Evolutionary conservation across 371 early-diverging fungal species (phyloP), one percentile per base, ranked within the genome.

Genomic region (Globomyces sp.): DNA sequence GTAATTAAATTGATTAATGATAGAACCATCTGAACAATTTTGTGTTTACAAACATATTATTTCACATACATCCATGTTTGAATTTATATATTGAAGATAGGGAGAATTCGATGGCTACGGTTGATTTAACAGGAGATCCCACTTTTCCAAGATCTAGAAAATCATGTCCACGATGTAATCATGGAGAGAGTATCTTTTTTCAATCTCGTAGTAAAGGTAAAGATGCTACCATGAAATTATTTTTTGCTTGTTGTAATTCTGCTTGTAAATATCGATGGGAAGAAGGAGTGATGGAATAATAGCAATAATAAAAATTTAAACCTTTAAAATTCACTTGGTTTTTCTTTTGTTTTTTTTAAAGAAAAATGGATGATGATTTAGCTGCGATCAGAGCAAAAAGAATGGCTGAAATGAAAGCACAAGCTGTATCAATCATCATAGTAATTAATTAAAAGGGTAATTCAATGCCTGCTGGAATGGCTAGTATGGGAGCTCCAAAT

Each of bases 31-130:
- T 11, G 85, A 87, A 43, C 88, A 89, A 61, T 78, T 85, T 49
- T 89, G 90, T 72, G 93, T 98, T 6, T 96, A 92, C 79, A 77
- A 89, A 43, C 91, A 96, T 75, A 86, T 90, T 63, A 89, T 97
- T 58, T 74, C 84, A 9, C 91, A 92, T 68, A 78, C 82, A 55
- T 87, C 92, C 59, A 85, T 87, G 93, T 92, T 66, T 8, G 64
- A 41, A 13, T 51, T 24, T 11, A 5, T 24, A 49, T 4, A 11
- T 41, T 42, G 39, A 64, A 61, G 10, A 46, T 57, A 78, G 78
- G 4, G 79, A 80, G 39, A 72, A 74, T 58, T 74, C 77, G 4
- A 36, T 71, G 6, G 75, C 57, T 11, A 42, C 46, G 41, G 64
- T 70, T 6, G 81, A 78, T 59, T 69, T 80, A 24, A 44, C 63